These are phyloP conservation scores for Trichoderma hamatum DNA, from an alignment of 2,329 filamentous ascomycete genomes.

Conservation along the genomic window DNA sequence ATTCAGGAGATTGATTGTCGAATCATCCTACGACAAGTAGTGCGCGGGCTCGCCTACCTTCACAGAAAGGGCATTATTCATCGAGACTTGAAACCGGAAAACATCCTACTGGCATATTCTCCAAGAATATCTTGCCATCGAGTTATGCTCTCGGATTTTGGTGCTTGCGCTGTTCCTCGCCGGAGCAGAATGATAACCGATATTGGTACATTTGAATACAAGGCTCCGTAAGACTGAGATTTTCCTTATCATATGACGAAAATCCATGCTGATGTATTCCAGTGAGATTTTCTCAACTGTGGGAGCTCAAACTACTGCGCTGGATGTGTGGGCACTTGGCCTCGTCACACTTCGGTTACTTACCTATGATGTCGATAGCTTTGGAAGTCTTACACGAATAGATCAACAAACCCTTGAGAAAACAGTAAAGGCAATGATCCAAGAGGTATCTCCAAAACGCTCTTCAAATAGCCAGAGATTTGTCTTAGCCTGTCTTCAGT, in stretches of 20 bases:
- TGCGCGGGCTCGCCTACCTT: slow-evolving; percentile 51
- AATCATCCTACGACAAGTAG: slow-evolving; percentile 52
- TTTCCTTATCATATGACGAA: not conserved
- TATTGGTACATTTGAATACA: slow-evolving; percentile 52
- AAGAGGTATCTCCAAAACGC: slow-evolving; percentile 23
- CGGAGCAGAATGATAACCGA: slow-evolving; percentile 48
- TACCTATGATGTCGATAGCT: slow-evolving; percentile 31
- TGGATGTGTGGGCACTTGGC: slow-evolving; percentile 59
- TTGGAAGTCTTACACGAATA: slow-evolving; percentile 36
- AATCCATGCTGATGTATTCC: slow-evolving; percentile 8
- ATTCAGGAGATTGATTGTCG: slow-evolving; percentile 48
- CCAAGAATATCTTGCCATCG: slow-evolving; percentile 48
- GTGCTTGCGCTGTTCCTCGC: slow-evolving; percentile 49
- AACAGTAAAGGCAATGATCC: slow-evolving; percentile 12
- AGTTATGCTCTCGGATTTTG: slow-evolving; percentile 57
- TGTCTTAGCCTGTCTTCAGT: slow-evolving; percentile 39
- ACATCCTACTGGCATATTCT: slow-evolving; percentile 53
- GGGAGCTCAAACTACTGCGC: slow-evolving; percentile 40
- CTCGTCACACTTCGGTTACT: slow-evolving; percentile 48
- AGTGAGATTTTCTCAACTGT: slow-evolving; percentile 44
- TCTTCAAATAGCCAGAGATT: slow-evolving; percentile 38
- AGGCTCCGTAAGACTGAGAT: slow-evolving; percentile 50
- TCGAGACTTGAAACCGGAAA: slow-evolving; percentile 59
- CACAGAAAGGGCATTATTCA: slow-evolving; percentile 55
- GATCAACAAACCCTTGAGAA: slow-evolving; percentile 32